A percentile compares a stretch with the other conserved stretches of the same genome.
phyloP scores from a whole-genome alignment of 768 basidiomycete genomes.

The Agaricus blazei region DNA sequence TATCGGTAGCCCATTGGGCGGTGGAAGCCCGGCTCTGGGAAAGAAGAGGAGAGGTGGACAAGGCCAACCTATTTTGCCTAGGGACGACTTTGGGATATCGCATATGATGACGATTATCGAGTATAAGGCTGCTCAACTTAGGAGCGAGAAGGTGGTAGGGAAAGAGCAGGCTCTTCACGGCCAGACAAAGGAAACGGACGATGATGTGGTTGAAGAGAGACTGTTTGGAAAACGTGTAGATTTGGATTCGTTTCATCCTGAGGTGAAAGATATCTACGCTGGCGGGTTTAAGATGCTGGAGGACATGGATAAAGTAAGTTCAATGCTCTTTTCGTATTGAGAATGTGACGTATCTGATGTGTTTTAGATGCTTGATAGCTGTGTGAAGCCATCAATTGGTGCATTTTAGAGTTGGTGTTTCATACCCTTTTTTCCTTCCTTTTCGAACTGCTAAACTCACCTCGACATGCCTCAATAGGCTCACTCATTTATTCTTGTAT shows the following conservation, averaged over 20 bases:
- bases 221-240: slow-evolving; percentile 67
- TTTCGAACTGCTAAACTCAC: no score
- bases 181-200: slow-evolving; percentile 27
- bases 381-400: slow-evolving; percentile 24
- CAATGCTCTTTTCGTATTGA: slow-evolving; percentile 7
- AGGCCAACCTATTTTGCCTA: slow-evolving; percentile 40
- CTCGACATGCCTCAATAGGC: no score
- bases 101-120: slow-evolving; percentile 90
- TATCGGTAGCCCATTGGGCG: background rate
- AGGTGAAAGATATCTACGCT: slow-evolving; percentile 65
- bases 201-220: slow-evolving; percentile 67
- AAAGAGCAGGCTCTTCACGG: slow-evolving; percentile 28
- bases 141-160: slow-evolving; percentile 24
- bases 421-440: no score
- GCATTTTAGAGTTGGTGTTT: slow-evolving; percentile 18
- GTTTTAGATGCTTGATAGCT: slow-evolving; percentile 25
- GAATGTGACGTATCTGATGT: background rate
- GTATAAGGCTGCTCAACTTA: slow-evolving; percentile 41
- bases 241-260: slow-evolving; percentile 61
- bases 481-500: no score
- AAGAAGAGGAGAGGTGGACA: slow-evolving; percentile 31
- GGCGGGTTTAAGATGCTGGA: slow-evolving; percentile 68
- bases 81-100: slow-evolving; percentile 81
- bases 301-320: slow-evolving; percentile 74
- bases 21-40: slow-evolving; percentile 21